Evolutionary conservation across 2,329 filamentous ascomycete species (phyloP).

Genomic region (Fusarium liriodendri): DNA sequence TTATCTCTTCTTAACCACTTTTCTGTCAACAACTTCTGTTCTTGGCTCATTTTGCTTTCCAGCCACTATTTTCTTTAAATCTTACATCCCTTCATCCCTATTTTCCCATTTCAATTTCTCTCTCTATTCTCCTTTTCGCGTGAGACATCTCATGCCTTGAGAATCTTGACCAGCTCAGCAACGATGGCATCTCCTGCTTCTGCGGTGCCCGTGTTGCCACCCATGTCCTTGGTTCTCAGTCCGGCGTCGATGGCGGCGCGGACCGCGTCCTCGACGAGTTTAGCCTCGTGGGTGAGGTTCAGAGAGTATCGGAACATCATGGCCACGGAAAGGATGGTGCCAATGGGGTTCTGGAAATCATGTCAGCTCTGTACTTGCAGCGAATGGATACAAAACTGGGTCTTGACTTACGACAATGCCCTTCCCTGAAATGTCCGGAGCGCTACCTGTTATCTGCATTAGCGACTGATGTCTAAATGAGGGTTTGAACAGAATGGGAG

Average conservation of each 20-base stretch:
- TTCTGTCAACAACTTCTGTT: too few relatives aligned
- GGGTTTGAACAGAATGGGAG: neutral
- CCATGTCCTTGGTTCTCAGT: neutral
- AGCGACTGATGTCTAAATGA: neutral
- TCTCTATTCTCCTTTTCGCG: neutral
- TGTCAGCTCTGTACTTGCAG: neutral
- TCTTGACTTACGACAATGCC: neutral
- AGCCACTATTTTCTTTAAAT: neutral
- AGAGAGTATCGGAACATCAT: neutral
- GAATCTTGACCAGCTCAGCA: neutral
- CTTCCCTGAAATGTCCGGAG: neutral
- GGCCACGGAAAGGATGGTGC: neutral
- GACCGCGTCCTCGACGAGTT: neutral
- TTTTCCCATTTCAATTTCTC: neutral
- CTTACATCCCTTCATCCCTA: neutral
- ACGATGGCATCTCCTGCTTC: neutral
- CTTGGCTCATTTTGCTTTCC: too few relatives aligned
- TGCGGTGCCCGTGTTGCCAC: neutral
- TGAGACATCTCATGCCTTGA: neutral
- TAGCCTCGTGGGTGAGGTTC: neutral
- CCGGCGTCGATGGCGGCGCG: neutral
- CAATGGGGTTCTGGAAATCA: neutral
- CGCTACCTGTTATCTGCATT: neutral
- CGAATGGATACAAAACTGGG: neutral
- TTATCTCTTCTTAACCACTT: too few relatives aligned